Percentiles rank a stretch among this genome's conserved stretches.
Conservation (phyloP, 2,329 filamentous ascomycete genomes). For the Monosporascus cannonballus region DNA sequence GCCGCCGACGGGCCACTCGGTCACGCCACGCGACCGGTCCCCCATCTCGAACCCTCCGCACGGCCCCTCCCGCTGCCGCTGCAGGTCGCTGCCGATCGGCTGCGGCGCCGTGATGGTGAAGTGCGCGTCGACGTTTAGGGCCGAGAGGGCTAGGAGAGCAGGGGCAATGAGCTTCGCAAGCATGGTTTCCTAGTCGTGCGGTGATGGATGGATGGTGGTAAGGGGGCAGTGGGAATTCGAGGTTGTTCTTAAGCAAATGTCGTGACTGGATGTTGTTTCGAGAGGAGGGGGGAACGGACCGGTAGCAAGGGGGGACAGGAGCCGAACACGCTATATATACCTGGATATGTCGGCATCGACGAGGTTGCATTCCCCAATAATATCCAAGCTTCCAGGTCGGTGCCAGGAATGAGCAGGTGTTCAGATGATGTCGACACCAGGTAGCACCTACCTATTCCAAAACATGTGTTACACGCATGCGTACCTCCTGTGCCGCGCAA, state of each 20-base stretch:
- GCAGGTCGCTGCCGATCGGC: not conserved
- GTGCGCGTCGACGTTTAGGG: not conserved
- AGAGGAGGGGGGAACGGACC: no score
- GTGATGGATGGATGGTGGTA: not conserved
- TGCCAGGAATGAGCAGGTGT: no score
- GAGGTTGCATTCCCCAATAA: no score
- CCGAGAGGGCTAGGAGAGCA: not conserved
- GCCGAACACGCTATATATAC: no score
- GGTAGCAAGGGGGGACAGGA: no score
- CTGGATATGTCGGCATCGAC: no score
- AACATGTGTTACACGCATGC: not conserved
- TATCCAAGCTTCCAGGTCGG: no score
- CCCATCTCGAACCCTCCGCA: not conserved
- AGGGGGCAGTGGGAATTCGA: no score
- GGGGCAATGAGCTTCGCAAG: not conserved
- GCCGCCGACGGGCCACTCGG: not conserved
- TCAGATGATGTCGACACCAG: not conserved
- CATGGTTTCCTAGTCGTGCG: not conserved
- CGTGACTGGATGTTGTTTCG: no score
- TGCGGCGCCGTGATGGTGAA: not conserved
- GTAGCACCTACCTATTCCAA: not conserved
- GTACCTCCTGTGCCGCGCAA: not conserved
- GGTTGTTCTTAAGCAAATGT: no score
- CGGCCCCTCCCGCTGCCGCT: not conserved
- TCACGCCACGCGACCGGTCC: not conserved